These are phyloP conservation scores for Dioscorea cayenensis DNA, from an alignment of 116 monocot species.

Conservation along the genomic window DNA sequence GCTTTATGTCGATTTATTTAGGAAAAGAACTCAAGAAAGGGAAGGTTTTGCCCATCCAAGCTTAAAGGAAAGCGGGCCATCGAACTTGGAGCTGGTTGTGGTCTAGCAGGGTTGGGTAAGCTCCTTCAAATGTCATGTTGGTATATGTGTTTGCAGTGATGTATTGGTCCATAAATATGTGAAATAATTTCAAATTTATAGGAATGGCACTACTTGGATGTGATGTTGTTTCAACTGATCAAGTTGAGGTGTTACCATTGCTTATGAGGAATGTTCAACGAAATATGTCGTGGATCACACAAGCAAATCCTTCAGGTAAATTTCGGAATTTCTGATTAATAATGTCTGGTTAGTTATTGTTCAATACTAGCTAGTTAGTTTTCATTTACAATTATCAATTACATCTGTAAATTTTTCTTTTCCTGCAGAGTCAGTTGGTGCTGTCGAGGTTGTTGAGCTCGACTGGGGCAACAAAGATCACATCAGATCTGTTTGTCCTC, in stretches of 20 bases:
- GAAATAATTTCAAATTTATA: slow-evolving; percentile 12
- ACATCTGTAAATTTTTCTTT: background rate
- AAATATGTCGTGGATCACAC: slow-evolving; percentile 71
- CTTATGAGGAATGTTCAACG: slow-evolving; percentile 87
- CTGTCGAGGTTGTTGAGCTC: slow-evolving; percentile 67
- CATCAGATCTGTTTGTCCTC: slow-evolving; percentile 67
- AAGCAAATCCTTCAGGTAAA: slow-evolving; percentile 55
- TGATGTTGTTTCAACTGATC: slow-evolving; percentile 85
- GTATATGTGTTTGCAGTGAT: background rate
- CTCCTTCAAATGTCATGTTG: background rate
- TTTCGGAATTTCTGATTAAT: background rate
- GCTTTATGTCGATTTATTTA: slow-evolving; percentile 12
- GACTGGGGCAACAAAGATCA: slow-evolving; percentile 91
- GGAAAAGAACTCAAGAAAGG: slow-evolving; percentile 91
- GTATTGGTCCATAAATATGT: background rate
- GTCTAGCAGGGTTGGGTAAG: slow-evolving; percentile 85
- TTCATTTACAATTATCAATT: no score
- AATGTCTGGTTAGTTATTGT: no score
- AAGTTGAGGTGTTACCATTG: slow-evolving; percentile 85
- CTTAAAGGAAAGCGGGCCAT: slow-evolving; percentile 92
- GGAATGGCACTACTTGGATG: slow-evolving; percentile 96
- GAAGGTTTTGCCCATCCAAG: slow-evolving; percentile 75
- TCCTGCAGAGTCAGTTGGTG: slow-evolving; percentile 54
- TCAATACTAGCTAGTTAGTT: no score
- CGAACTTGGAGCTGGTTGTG: slow-evolving; percentile 99